Percentiles rank a stretch among this genome's conserved stretches.
These are phyloP conservation scores for Pisolithus albus DNA, from an alignment of 768 basidiomycete species.

Conservation along the genomic window DNA sequence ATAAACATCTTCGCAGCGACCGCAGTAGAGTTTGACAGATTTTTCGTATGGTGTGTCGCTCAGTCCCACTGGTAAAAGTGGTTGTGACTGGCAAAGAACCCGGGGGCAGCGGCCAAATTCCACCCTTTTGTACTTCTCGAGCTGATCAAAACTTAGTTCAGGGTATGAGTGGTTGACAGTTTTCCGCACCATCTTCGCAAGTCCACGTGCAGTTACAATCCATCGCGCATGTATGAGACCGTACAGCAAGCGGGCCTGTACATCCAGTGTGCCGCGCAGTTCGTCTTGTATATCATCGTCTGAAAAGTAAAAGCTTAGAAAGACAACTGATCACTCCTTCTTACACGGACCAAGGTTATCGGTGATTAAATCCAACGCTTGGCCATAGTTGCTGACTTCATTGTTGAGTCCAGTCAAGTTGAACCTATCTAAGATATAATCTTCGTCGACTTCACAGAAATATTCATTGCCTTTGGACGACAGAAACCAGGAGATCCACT, in stretches of 20 bases:
- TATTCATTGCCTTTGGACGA: constrained; percentile 99
- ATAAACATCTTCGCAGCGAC: constrained; percentile 97
- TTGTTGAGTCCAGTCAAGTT: constrained; percentile 96
- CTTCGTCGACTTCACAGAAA: constrained; percentile 98
- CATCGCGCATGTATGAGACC: constrained; percentile 95
- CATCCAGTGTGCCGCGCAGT: constrained; percentile 83
- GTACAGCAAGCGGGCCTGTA: constrained; percentile 88
- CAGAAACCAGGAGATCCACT: constrained; percentile 99
- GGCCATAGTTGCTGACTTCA: constrained; percentile 90
- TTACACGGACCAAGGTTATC: constrained; percentile 79
- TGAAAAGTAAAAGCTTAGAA: constrained; percentile 20
- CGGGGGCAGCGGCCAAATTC: constrained; percentile 99
- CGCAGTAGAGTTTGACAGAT: constrained; percentile 97
- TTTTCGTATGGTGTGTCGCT: constrained; percentile 98
- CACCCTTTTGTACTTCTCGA: constrained; percentile 97
- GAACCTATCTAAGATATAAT: constrained; percentile 97
- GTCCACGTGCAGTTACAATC: constrained; percentile 90
- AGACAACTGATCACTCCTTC: neutral
- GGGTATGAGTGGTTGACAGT: neutral
- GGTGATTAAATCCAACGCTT: constrained; percentile 93
- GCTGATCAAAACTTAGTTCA: constrained; percentile 32
- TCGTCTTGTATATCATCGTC: constrained; percentile 97
- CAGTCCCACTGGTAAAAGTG: constrained; percentile 93
- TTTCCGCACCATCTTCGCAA: constrained; percentile 82
- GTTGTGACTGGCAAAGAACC: constrained; percentile 90